Evolutionary conservation across 2,329 filamentous ascomycete genomes (phyloP), one percentile per base, ranked within the genome.

Genomic region (Fusarium hostae): DNA sequence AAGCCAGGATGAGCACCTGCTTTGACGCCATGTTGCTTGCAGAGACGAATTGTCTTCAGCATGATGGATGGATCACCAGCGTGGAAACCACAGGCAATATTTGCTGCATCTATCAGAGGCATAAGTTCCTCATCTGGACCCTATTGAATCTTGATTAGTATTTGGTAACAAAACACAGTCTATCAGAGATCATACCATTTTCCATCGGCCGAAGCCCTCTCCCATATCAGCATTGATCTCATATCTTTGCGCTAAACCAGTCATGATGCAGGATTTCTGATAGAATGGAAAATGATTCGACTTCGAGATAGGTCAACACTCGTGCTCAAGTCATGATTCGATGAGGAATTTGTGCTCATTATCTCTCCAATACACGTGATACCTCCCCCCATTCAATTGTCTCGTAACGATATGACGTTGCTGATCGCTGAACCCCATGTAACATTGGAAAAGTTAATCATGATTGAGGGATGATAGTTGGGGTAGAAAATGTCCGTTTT

Each of bases 51-150:
- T 0, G 89, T 91, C 61, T 88, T 82, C 51, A 85, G 81, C 89
- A 91, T 92, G 59, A 90, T 89, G n/a, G 88, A 75, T 0, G 89
- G 89, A 66, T 92, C 90, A 43, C 88, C 86, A 35, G 84, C 87
- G 66, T 89, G 87, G 68, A 87, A 88, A 3, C 87, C 88, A 74
- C 88, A 91, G 12, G 89, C 89, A 34, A 91, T 81, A 71, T 91
- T 91, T 22, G 88, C 89, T 74, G 87, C 85, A 75, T 90, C 88
- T 70, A 91, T 89, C 44, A 89, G 79, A 4, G 86, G 86, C 64
- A 91, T 87, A 18, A 91, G 79, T 61, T 90, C 87, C 52, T 88
- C 85, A 69, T 91, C 89, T 7, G 88, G 88, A 2, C 54, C 54
- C 54, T 57, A 22, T 51, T n/a, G 2, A 10, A n/a, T 0, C 2